Evolutionary conservation across 1,284 basidiomycete genomes (phyloP), one percentile per base, ranked within the genome.

Genomic region (Schizopora paradoxa): DNA sequence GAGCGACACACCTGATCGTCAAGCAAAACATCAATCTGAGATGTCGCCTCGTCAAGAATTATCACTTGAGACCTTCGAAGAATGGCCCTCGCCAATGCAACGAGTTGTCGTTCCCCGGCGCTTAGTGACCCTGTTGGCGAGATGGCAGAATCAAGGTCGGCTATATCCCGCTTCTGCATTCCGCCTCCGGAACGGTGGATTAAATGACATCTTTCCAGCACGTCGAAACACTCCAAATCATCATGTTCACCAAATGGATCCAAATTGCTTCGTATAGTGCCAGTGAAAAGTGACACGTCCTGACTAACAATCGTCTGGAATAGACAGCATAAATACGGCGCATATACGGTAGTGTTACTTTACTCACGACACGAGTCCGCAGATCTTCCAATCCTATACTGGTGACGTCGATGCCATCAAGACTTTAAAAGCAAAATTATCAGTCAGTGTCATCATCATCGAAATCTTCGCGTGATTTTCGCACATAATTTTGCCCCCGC

Each of bases 21-120:
- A 8, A 87, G 74, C 22, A 71, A 69, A n/a, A 76, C 72, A 61
- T 89, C 86, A 37, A 90, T 83, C 49, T 84, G 82, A 3, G 85
- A 84, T 0, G 86, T 90, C 5, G 71, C 87, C 61, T 93, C 90
- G 58, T 93, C 91, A 73, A 93, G 79, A 50, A 93, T 86, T 41
- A 92, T 82, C 41, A 92, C 76, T 43, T 83, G 83, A 10, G 84
- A 87, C 29, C 78, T 69, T 42, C 89, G 71, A 10, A 95, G 64
- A 19, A 92, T 76, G 0, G 88, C 82, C 21, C 82, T 73, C 5
- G 83, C 79, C 45, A 88, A 65, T 0, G 87, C 86, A 4, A 93
- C 69, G 1, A 94, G 72, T 57, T 93, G 90, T 31, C 86, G 72
- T 60, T 93, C 87, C 23, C 91, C 89, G 22, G 84, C 85, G 43